phyloP scores from a whole-genome alignment of 129 eudicot species.

The Arctium lappa region DNA sequence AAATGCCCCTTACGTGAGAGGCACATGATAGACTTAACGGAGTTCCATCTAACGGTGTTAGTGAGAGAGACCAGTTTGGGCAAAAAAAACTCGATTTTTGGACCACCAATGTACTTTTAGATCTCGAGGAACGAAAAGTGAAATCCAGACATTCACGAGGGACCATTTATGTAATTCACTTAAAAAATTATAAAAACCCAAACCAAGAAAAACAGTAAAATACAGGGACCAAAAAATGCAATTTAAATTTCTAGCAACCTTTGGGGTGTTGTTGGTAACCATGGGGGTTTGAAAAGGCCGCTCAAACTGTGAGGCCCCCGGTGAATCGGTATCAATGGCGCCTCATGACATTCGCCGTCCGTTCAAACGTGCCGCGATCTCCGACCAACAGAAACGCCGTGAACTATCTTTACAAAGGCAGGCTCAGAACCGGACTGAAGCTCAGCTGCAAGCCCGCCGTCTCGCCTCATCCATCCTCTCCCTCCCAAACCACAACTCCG shows the following conservation, averaged over 20 bases:
- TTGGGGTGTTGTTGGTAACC: not conserved
- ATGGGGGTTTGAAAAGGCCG: slow-evolving; percentile 26
- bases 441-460: slow-evolving; percentile 81
- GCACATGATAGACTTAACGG: no score
- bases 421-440: slow-evolving; percentile 68
- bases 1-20: no score
- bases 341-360: slow-evolving; percentile 87
- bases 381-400: slow-evolving; percentile 94
- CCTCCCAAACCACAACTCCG: slow-evolving; percentile 40
- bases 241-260: not conserved
- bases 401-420: slow-evolving; percentile 75
- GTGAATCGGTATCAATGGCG: slow-evolving; percentile 42
- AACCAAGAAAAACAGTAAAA: no score
- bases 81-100: no score
- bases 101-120: no score
- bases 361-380: slow-evolving; percentile 71
- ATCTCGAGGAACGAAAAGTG: no score
- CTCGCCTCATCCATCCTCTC: slow-evolving; percentile 80
- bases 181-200: no score
- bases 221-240: no score
- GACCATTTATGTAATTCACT: no score
- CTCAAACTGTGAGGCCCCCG: not conserved
- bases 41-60: no score
- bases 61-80: no score
- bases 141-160: no score